A percentile compares a stretch with the other conserved stretches of the same genome.
phyloP scores from a whole-genome alignment of 139 green algal genomes.

The Picochlorum sp. region DNA sequence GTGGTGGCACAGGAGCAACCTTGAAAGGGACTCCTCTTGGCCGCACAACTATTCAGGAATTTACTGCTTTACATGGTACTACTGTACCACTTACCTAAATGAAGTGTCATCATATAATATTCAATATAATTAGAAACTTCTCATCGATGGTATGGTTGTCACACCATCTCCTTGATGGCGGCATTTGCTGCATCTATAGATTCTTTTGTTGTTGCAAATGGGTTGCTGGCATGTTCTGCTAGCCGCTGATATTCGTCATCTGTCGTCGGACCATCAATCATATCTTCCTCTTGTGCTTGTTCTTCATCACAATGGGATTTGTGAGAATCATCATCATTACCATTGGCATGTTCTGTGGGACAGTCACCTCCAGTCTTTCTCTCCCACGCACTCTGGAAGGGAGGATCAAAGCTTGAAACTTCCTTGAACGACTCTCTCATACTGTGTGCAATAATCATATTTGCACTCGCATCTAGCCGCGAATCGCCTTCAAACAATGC shows the following conservation, averaged over 20 bases:
- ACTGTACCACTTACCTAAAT: slow-evolving; percentile 13
- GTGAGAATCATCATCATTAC: not conserved
- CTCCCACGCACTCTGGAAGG: not conserved
- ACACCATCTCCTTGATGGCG: not conserved
- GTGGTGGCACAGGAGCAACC: slow-evolving; percentile 17
- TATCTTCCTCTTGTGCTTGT: not conserved
- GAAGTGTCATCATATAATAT: not conserved
- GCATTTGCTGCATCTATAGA: slow-evolving; percentile 6
- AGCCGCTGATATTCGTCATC: not conserved
- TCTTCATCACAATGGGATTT: not conserved
- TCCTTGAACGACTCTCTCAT: not conserved
- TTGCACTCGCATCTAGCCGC: not conserved
- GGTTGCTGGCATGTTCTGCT: not conserved
- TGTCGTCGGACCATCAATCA: not conserved
- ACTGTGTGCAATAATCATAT: not conserved
- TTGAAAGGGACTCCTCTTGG: slow-evolving; percentile 33
- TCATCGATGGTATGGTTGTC: not conserved
- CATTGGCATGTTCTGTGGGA: not conserved
- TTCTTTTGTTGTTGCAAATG: slow-evolving; percentile 16
- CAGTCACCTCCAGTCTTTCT: not conserved
- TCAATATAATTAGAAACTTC: not conserved
- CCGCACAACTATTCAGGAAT: slow-evolving; percentile 39
- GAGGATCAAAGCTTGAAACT: not conserved
- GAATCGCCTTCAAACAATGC: not conserved
- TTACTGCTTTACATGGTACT: slow-evolving; percentile 35